Evolutionary conservation across 2,329 filamentous ascomycete species (phyloP).

Genomic region (Venturia aucupariae): DNA sequence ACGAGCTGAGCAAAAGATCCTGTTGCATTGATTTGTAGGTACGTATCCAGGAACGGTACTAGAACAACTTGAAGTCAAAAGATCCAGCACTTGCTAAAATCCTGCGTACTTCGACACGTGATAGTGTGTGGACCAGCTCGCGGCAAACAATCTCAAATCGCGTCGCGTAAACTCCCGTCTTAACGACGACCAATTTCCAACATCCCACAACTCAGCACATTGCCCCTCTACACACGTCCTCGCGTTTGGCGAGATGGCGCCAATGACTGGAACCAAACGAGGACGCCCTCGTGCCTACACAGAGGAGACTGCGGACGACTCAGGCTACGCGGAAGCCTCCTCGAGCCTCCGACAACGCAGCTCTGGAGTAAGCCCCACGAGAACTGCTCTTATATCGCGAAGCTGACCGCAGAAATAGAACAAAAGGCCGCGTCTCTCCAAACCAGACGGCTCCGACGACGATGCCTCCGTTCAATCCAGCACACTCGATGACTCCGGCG

Average conservation of each 20-base stretch:
- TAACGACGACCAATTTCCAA: neutral
- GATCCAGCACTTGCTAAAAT: too few relatives aligned
- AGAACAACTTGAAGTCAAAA: too few relatives aligned
- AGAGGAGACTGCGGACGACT: neutral
- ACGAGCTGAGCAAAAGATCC: too few relatives aligned
- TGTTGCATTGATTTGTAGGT: too few relatives aligned
- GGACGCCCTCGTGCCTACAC: neutral
- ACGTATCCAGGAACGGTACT: too few relatives aligned
- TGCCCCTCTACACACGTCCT: neutral
- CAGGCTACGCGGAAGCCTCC: neutral
- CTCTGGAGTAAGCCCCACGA: neutral
- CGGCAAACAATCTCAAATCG: neutral
- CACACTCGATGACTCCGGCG: neutral
- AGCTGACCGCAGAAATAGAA: neutral
- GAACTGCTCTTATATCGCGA: too few relatives aligned
- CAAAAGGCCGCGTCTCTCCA: slow-evolving; percentile 1
- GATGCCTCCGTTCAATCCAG: neutral
- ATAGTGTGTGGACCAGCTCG: neutral
- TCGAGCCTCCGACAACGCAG: slow-evolving; percentile 4
- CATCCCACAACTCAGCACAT: neutral
- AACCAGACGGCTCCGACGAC: neutral
- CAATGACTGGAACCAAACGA: slow-evolving; percentile 3
- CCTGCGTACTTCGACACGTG: neutral
- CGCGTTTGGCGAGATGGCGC: slow-evolving; percentile 1
- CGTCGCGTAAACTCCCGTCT: neutral